phyloP scores from a whole-genome alignment of 495 filamentous ascomycete genomes.

The Penicillium steckii region DNA sequence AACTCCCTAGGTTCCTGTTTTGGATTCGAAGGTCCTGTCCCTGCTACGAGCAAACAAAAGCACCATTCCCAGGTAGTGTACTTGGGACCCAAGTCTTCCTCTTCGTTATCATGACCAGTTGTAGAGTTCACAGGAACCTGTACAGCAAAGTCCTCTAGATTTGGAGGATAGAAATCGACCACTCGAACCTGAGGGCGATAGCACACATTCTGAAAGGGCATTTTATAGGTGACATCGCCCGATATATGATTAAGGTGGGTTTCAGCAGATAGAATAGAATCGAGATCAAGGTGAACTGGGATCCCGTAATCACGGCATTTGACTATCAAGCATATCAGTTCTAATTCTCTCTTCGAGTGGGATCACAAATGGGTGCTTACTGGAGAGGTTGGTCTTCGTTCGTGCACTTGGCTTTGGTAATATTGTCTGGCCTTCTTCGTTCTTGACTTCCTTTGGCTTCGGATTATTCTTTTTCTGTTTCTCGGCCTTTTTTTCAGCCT shows the following conservation, averaged over 20 bases:
- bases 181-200: slow-evolving; percentile 69
- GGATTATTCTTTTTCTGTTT: slow-evolving; percentile 31
- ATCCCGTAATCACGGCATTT: slow-evolving; percentile 27
- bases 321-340: slow-evolving; percentile 25
- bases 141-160: slow-evolving; percentile 72
- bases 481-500: slow-evolving; percentile 32
- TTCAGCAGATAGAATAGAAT: slow-evolving; percentile 41
- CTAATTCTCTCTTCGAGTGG: neutral
- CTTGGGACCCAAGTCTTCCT: slow-evolving; percentile 31
- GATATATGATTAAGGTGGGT: slow-evolving; percentile 41
- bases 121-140: slow-evolving; percentile 44
- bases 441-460: slow-evolving; percentile 8
- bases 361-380: slow-evolving; percentile 28
- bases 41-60: slow-evolving; percentile 72
- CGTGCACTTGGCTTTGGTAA: slow-evolving; percentile 28
- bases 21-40: slow-evolving; percentile 35
- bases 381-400: slow-evolving; percentile 35
- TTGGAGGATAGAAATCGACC: slow-evolving; percentile 74
- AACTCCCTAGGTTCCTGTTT: slow-evolving; percentile 35
- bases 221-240: slow-evolving; percentile 42
- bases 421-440: slow-evolving; percentile 35
- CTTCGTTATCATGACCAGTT: slow-evolving; percentile 43
- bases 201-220: slow-evolving; percentile 73
- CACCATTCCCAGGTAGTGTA: slow-evolving; percentile 69
- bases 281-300: slow-evolving; percentile 27